Percentiles rank a stretch among this genome's conserved stretches.
Conservation (phyloP, 1,284 basidiomycete species). For the Earliella scabrosa region DNA sequence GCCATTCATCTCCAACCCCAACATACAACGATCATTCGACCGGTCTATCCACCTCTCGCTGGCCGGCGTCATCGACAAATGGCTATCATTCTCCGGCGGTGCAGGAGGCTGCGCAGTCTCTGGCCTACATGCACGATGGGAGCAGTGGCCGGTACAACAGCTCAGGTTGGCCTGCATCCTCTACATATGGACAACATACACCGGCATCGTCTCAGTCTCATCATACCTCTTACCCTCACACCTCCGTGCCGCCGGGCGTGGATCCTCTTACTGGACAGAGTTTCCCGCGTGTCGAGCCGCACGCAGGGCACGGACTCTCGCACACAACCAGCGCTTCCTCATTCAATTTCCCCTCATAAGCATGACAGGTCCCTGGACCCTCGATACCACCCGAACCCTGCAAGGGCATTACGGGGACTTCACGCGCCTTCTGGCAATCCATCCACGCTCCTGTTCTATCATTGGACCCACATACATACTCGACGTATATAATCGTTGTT, state of each 20-base stretch:
- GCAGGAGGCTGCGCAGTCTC: constrained; percentile 29
- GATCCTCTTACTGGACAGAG: constrained; percentile 18
- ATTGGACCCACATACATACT: background rate
- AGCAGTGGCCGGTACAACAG: constrained; percentile 14
- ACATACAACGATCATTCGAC: constrained; percentile 11
- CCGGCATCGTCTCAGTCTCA: background rate
- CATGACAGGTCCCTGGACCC: background rate
- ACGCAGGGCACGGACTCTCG: constrained; percentile 2
- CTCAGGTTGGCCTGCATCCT: constrained; percentile 15
- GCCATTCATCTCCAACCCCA: constrained; percentile 11
- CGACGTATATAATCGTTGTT: background rate
- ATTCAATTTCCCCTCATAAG: constrained; percentile 13
- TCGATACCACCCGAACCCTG: background rate
- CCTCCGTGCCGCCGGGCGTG: constrained; percentile 6
- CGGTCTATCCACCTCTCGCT: constrained; percentile 17
- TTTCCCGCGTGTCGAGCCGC: constrained; percentile 14
- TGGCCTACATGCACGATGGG: constrained; percentile 28
- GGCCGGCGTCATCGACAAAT: constrained; percentile 14
- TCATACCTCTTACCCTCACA: constrained; percentile 9
- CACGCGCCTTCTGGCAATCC: too few relatives aligned
- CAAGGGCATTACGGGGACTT: too few relatives aligned
- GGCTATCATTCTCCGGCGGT: constrained; percentile 21
- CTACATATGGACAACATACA: constrained; percentile 14
- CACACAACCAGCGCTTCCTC: constrained; percentile 4
- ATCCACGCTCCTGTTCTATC: background rate